Evolutionary conservation across 257 asterid species (phyloP), one percentile per base, ranked within the genome.

Genomic region (Penstemon barbatus): DNA sequence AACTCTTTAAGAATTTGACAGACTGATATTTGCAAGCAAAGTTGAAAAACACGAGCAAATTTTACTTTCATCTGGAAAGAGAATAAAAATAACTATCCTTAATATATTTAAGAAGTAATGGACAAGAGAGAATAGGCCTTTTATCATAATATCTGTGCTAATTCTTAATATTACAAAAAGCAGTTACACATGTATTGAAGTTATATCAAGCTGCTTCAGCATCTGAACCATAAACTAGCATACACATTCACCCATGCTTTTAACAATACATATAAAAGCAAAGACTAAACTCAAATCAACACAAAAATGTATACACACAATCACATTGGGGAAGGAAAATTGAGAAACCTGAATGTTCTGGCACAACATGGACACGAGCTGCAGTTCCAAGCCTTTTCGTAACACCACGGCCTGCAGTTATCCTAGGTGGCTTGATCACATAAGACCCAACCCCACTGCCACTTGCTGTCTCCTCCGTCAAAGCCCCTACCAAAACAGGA

Each of bases 311-410:
- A 57, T 7, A 66, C 5, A 4, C 43, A n/a, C 6, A 8, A 25
- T 25, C 2, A 25, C 5, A 50, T 13, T 12, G n/a, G 40, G 38
- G 10, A 68, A 49, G 43, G 51, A 36, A 76, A 69, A 33, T 39
- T 7, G 61, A 61, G 65, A 53, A 57, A 93, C 99, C 99, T 87
- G 99, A 86, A 74, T 93, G 97, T 61, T 80, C 85, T 46, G 99
- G 97, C 65, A 93, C 79, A 57, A 87, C 87, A 79, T 85, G 99
- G 39, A 87, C 79, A 62, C 96, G 89, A 41, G 79, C 88, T 19
- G 97, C 94, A 74, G 84, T 86, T 33, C 97, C 96, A 64, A 90
- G 79, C 82, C 79, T 74, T 82, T 87, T 93, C 65, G 78, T 48
- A 8, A 91, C 83, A 41, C 99, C 99, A n/a, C 68, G 65, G n/a